These are phyloP conservation scores for Brassica carinata DNA, from an alignment of 345 rosid species.

Conservation along the genomic window DNA sequence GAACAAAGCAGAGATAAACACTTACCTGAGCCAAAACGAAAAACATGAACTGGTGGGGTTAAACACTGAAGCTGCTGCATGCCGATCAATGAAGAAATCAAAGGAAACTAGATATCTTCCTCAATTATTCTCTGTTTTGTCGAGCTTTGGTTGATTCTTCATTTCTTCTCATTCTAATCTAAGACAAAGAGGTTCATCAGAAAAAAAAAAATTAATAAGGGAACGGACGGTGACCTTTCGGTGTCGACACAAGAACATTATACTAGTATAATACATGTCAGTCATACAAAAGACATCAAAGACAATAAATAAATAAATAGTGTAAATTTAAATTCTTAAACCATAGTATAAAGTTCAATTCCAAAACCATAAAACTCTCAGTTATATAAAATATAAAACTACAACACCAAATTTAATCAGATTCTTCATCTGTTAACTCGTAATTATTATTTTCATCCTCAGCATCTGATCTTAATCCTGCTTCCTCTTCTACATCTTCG, in stretches of 20 bases:
- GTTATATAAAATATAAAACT: neutral
- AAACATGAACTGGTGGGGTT: neutral
- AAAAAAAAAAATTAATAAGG: no score
- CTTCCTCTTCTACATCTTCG: neutral
- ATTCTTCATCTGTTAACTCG: neutral
- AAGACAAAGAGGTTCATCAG: neutral
- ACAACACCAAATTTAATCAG: neutral
- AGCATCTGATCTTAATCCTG: neutral
- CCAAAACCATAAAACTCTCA: neutral
- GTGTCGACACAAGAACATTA: neutral
- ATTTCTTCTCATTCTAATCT: neutral
- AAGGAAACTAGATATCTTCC: neutral
- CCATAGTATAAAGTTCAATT: neutral
- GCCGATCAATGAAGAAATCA: neutral
- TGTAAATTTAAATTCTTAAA: neutral
- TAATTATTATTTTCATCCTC: no score
- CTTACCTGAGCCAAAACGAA: neutral
- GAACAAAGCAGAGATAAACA: neutral
- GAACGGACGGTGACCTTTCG: neutral
- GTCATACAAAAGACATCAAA: neutral
- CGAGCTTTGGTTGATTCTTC: neutral
- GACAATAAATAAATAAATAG: no score
- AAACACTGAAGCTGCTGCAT: neutral
- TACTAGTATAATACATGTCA: no score
- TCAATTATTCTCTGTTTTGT: neutral